phyloP scores from a whole-genome alignment of 2,329 filamentous ascomycete genomes.

The Aspergillus novoparasiticus region DNA sequence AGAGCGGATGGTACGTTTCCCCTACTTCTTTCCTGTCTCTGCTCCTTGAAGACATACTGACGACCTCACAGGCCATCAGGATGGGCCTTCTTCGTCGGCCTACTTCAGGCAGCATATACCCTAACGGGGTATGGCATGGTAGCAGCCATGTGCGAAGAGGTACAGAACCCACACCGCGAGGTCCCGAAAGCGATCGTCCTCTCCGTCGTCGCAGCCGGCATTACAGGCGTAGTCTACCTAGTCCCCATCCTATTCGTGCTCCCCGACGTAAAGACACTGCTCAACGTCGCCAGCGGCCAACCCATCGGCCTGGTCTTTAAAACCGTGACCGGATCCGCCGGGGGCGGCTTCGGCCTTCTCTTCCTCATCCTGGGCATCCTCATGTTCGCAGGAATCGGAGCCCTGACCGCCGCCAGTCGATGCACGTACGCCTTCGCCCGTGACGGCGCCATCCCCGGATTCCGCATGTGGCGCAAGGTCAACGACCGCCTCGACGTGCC shows the following conservation, averaged over 20 bases:
- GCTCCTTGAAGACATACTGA: conserved; percentile 3
- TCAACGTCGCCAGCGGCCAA: conserved; percentile 69
- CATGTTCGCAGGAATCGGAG: conserved; percentile 74
- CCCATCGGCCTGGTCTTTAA: conserved; percentile 78
- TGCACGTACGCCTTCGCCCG: conserved; percentile 77
- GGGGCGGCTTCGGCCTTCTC: conserved; percentile 73
- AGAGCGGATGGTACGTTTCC: conserved; percentile 60
- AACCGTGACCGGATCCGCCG: conserved; percentile 70
- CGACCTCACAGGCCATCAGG: conserved; percentile 55
- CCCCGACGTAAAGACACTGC: conserved; percentile 65
- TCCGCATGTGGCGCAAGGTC: conserved; percentile 66
- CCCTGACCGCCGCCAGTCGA: conserved; percentile 71
- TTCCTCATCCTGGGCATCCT: conserved; percentile 77
- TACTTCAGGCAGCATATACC: conserved; percentile 62
- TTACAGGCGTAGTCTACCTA: conserved; percentile 69
- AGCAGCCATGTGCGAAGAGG: conserved; percentile 72
- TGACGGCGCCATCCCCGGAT: conserved; percentile 73
- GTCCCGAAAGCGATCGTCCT: conserved; percentile 72
- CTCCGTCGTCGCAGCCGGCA: conserved; percentile 66
- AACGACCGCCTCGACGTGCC: conserved; percentile 69
- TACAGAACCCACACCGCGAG: conserved; percentile 68
- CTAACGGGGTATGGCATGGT: conserved; percentile 68
- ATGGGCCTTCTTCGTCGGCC: conserved; percentile 73
- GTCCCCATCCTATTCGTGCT: conserved; percentile 77
- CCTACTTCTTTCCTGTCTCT: neutral